Evolutionary conservation across 768 basidiomycete genomes (phyloP).

Genomic region (Mycena vitilis): DNA sequence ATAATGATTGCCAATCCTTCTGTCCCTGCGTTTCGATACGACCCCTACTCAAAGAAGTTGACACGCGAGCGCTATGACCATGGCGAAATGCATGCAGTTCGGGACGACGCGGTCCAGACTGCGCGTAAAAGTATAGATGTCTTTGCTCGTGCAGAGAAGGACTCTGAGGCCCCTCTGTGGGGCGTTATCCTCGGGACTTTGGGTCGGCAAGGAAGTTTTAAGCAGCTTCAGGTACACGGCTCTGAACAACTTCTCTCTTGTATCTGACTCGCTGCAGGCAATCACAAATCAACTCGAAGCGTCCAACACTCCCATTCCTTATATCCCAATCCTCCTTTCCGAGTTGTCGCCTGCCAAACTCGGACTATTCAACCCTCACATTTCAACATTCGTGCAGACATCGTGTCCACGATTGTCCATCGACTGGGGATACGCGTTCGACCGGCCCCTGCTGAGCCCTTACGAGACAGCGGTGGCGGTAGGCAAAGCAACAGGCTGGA

Average conservation of each 20-base stretch:
- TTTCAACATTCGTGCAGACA: constrained; percentile 94
- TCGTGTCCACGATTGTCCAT: constrained; percentile 96
- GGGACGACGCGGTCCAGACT: constrained; percentile 79
- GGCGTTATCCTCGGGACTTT: constrained; percentile 94
- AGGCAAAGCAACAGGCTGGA: constrained; percentile 77
- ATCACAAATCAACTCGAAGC: constrained; percentile 77
- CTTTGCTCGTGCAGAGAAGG: constrained; percentile 33
- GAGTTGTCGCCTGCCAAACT: constrained; percentile 98
- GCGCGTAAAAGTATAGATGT: constrained; percentile 74
- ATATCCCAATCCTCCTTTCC: constrained; percentile 91
- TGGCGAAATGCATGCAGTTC: constrained; percentile 80
- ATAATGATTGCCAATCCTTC: constrained; percentile 99
- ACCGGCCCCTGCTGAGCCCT: constrained; percentile 87
- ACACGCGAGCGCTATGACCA: constrained; percentile 94
- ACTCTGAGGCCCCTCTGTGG: constrained; percentile 65
- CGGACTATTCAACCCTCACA: constrained; percentile 80
- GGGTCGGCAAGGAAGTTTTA: constrained; percentile 93
- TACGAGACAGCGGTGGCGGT: constrained; percentile 94
- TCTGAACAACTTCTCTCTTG: background rate
- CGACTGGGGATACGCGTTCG: constrained; percentile 99
- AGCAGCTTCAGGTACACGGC: constrained; percentile 76
- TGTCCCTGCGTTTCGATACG: constrained; percentile 96
- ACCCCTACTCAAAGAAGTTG: constrained; percentile 97
- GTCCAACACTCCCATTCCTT: constrained; percentile 70
- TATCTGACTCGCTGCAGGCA: constrained; percentile 56